These are phyloP conservation scores for Pythium periplocum DNA, from an alignment of 352 stramenopile species.

Conservation along the genomic window DNA sequence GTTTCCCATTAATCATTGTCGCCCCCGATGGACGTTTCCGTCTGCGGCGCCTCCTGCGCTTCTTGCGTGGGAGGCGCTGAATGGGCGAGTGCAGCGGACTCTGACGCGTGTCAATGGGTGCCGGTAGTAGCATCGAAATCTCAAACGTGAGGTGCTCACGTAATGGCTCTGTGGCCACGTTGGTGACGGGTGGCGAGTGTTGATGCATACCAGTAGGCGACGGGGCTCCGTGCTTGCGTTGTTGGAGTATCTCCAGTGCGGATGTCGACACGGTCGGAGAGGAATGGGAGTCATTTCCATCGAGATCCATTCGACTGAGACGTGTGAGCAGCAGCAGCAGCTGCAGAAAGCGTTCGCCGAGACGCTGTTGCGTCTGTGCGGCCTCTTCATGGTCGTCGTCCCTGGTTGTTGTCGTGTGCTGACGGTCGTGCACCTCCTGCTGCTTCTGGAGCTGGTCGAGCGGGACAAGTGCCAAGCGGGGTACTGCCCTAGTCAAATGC, in stretches of 20 bases:
- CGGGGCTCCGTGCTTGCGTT: not conserved
- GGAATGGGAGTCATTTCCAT: constrained; percentile 2
- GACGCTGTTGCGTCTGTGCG: constrained; percentile 20
- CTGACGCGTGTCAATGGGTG: constrained; percentile 42
- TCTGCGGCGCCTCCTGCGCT: constrained; percentile 10
- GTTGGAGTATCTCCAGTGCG: constrained; percentile 1
- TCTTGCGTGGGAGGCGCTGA: constrained; percentile 14
- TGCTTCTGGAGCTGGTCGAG: constrained; percentile 22
- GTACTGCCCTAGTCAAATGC: constrained; percentile 27
- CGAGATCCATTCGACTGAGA: constrained; percentile 25
- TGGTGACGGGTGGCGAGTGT: constrained; percentile 20
- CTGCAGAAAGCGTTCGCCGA: constrained; percentile 50
- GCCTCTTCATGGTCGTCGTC: not conserved
- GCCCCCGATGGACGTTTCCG: constrained; percentile 13
- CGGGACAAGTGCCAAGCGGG: constrained; percentile 46
- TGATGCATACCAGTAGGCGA: constrained; percentile 1
- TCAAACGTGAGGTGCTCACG: constrained; percentile 52
- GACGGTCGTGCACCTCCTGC: constrained; percentile 1
- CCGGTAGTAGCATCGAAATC: constrained; percentile 55
- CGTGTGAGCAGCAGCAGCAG: constrained; percentile 49
- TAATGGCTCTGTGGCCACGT: constrained; percentile 31
- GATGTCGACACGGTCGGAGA: not conserved
- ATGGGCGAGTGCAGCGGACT: constrained; percentile 48
- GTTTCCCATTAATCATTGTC: constrained; percentile 11
- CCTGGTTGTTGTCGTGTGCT: not conserved